Base-by-base conservation (phyloP, 2,329 filamentous ascomycete species). In the Eutypa lata region DNA sequence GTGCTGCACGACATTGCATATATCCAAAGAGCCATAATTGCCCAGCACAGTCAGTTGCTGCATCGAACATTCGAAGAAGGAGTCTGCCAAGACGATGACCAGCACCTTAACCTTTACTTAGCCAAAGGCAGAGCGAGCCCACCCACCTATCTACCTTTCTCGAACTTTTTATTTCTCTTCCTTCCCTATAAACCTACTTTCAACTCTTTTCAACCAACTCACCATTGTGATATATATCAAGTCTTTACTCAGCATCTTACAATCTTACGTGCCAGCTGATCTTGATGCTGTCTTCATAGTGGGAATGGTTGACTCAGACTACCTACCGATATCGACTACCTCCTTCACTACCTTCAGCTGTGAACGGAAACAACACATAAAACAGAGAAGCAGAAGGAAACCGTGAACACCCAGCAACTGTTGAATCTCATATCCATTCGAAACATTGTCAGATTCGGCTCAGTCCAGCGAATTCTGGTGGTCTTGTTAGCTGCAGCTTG, bases 51-150 rank as follows among this genome's bases (percentile, higher is more conserved):
- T 22, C 10, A 18, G 42, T 22, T 28, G 22, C 64, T 64, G 63
- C 62, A 63, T 52, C 58, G 61, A 64, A 64, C 48, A 55, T 64
- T 65, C 61, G 57, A 59, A 59, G 59, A 63, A 65, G 57, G 51
- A 28, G 52, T 54, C 46, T 57, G 62, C 62, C 59, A 65, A 64
- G 61, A 59, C 21, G 22, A 7, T 26, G 21, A 19, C 24, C 28
- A 44, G 6, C 40, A 47, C 43, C 21, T 16, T 38, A 38, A 38
- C 16, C 7, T 18, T 38, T 38, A 54, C 53, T 45, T 13, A 19
- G 16, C 24, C 58, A 55, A 58, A 54, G 51, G 43, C 49, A 54
- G 47, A 48, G 48, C 40, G 35, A 38, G 35, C 35, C 35, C 35
- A 18, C 35, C 54, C 53, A n/a, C 16, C 55, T 22, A 47, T 51